A percentile compares a stretch with the other conserved stretches of the same genome.
Evolutionary conservation across 192 early-diverging fungal genomes (phyloP).

Genomic region (Coemansia sp.): DNA sequence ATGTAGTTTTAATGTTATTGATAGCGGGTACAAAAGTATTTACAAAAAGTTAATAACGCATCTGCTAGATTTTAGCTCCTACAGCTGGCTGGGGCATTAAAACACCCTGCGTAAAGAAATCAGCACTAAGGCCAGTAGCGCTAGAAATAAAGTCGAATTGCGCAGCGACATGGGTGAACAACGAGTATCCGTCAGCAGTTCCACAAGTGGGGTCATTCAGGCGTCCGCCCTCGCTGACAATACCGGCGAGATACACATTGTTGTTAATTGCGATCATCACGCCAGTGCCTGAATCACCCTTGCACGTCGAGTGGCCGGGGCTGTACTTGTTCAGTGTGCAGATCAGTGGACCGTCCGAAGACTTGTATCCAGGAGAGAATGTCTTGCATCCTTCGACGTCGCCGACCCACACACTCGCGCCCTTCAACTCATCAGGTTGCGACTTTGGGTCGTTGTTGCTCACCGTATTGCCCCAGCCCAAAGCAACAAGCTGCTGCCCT

Average conservation of each 20-base stretch:
- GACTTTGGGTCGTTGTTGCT: neutral
- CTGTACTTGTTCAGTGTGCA: conserved; percentile 14
- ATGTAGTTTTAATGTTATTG: neutral
- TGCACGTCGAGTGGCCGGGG: conserved; percentile 6
- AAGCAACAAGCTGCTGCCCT: conserved; percentile 14
- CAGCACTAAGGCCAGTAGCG: conserved; percentile 7
- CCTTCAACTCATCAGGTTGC: neutral
- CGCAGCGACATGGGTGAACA: conserved; percentile 18
- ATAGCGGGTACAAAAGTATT: neutral
- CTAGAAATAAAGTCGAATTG: conserved; percentile 19
- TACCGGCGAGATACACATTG: conserved; percentile 12
- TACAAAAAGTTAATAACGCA: neutral
- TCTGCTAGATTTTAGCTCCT: neutral
- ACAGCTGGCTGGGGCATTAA: neutral
- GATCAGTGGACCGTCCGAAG: conserved; percentile 8
- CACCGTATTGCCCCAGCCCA: conserved; percentile 19
- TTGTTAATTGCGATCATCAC: neutral
- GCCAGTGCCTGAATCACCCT: conserved; percentile 22
- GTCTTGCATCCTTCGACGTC: neutral
- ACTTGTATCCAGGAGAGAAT: conserved; percentile 9
- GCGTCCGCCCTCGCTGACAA: conserved; percentile 13
- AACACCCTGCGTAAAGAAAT: neutral
- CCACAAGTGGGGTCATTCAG: conserved; percentile 13
- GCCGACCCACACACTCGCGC: conserved; percentile 9
- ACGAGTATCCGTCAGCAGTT: conserved; percentile 8